Conservation (phyloP, 1,284 basidiomycete genomes). For the Clitocybe nebularis region DNA sequence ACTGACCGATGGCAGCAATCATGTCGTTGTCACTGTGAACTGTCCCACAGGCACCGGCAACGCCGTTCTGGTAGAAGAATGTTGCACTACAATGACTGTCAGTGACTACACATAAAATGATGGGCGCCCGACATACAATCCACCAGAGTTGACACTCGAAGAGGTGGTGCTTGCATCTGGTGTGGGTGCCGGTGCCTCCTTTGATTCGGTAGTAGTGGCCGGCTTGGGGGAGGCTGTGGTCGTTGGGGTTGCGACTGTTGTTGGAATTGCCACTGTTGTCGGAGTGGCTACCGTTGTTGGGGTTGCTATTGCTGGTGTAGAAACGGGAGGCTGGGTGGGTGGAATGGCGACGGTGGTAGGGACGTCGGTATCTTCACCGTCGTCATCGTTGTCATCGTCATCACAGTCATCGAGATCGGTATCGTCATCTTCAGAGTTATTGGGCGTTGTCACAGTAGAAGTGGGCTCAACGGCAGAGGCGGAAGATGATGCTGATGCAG, state of each 20-base stretch:
- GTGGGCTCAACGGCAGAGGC: constrained; percentile 19
- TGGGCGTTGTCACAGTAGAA: constrained; percentile 15
- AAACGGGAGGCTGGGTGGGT: constrained; percentile 8
- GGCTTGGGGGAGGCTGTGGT: constrained; percentile 13
- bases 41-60: constrained; percentile 71
- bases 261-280: constrained; percentile 11
- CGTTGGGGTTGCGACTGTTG: constrained; percentile 16
- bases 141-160: constrained; percentile 28
- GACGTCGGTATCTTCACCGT: constrained; percentile 8
- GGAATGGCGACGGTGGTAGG: constrained; percentile 10
- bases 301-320: constrained; percentile 11
- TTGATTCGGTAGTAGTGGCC: constrained; percentile 15
- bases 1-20: constrained; percentile 67
- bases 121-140: constrained; percentile 38
- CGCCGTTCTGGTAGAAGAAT: constrained; percentile 67
- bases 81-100: constrained; percentile 47
- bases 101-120: constrained; percentile 6
- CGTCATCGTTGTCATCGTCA: constrained; percentile 17
- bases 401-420: constrained; percentile 28
- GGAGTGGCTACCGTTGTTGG: constrained; percentile 14
- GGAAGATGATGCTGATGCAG: constrained; percentile 20
- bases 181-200: too few species aligned
- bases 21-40: constrained; percentile 61
- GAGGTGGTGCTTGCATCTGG: constrained; percentile 9
- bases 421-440: constrained; percentile 27